These are phyloP conservation scores for Gossypium davidsonii DNA, from an alignment of 441 rosid genomes.

Conservation along the genomic window DNA sequence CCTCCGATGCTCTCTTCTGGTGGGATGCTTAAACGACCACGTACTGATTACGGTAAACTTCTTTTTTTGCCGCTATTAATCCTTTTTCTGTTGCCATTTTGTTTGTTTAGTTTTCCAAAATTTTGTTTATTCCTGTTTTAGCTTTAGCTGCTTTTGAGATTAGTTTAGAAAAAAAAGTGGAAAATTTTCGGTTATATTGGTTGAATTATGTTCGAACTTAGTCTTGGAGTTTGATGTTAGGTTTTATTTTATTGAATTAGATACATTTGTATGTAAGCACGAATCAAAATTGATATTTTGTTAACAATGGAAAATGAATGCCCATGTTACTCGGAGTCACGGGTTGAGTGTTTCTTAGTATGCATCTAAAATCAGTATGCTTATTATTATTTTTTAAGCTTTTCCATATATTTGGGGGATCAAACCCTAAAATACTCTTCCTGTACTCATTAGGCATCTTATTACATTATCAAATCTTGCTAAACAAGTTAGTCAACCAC, in stretches of 20 bases:
- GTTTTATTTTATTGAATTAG: background rate
- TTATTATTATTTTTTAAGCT: background rate
- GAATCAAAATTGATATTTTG: background rate
- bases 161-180: background rate
- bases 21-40: slow-evolving; percentile 53
- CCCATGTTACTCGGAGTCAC: background rate
- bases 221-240: background rate
- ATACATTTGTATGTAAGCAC: background rate
- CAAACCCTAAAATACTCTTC: background rate
- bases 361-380: background rate
- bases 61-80: background rate
- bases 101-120: background rate
- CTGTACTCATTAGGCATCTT: background rate
- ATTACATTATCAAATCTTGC: background rate
- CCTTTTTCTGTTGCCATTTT: background rate
- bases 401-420: background rate
- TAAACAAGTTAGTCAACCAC: background rate
- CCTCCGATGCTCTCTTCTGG: slow-evolving; percentile 27
- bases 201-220: background rate
- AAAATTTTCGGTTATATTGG: background rate
- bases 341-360: background rate
- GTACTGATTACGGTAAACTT: slow-evolving; percentile 45
- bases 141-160: background rate
- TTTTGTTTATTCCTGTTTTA: background rate
- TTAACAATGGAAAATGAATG: background rate